Percentiles rank a stretch among this genome's conserved stretches.
Conservation (phyloP, 768 basidiomycete species). For the Daedalea quercina region DNA sequence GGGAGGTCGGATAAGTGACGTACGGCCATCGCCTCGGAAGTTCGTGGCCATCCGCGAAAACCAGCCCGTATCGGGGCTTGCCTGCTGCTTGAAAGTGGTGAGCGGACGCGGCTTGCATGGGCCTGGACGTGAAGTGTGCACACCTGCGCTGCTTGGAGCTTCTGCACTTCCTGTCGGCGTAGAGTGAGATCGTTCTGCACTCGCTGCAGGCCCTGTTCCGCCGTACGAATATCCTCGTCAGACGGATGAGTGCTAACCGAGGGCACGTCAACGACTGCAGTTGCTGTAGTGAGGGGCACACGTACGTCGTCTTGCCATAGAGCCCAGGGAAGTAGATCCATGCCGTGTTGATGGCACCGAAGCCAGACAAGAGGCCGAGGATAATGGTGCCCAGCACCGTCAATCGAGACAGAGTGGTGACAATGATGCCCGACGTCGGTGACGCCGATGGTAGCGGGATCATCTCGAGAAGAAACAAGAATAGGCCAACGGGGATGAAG, state of each 20-base stretch:
- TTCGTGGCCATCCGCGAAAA: slow-evolving; percentile 41
- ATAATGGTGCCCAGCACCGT: slow-evolving; percentile 72
- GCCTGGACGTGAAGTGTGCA: background rate
- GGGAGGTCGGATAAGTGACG: background rate
- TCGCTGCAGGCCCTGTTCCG: slow-evolving; percentile 52
- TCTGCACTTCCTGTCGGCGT: slow-evolving; percentile 28
- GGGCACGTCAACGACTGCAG: background rate
- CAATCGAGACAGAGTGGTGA: slow-evolving; percentile 51
- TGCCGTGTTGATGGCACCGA: slow-evolving; percentile 64
- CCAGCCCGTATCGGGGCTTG: slow-evolving; percentile 29
- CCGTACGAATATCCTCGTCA: slow-evolving; percentile 45
- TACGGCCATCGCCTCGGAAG: slow-evolving; percentile 40
- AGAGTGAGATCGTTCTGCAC: slow-evolving; percentile 51
- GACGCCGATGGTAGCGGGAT: slow-evolving; percentile 60
- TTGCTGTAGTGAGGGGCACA: background rate
- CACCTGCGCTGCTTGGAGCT: slow-evolving; percentile 25
- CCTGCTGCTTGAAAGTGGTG: slow-evolving; percentile 3
- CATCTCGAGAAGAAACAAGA: slow-evolving; percentile 50
- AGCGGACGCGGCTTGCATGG: background rate
- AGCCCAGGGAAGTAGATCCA: slow-evolving; percentile 52
- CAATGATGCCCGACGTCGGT: slow-evolving; percentile 27
- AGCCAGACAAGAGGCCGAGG: slow-evolving; percentile 76
- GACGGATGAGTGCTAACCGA: slow-evolving; percentile 27
- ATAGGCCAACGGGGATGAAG: slow-evolving; percentile 38
- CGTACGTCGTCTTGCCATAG: slow-evolving; percentile 22